Percentiles rank a stretch among this genome's conserved stretches.
Evolutionary conservation across 805 yeast species (phyloP).

Genomic region (Candida manassasensis): DNA sequence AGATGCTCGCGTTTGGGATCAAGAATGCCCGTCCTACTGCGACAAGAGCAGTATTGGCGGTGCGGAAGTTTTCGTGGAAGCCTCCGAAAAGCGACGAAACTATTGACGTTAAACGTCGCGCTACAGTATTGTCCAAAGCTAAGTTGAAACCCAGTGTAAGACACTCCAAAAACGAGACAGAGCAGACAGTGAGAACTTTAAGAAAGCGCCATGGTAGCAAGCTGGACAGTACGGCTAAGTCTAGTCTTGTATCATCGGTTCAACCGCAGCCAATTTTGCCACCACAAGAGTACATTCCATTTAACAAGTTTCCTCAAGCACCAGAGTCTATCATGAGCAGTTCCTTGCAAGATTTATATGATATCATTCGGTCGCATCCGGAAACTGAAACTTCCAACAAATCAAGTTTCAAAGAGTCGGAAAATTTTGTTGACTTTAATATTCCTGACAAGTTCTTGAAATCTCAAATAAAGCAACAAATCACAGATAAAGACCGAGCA

Average conservation of each 20-base stretch:
- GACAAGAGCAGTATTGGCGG: too few relatives aligned
- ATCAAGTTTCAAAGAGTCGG: neutral
- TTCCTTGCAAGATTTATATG: constrained; percentile 17
- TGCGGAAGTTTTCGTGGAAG: constrained; percentile 9
- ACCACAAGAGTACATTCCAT: constrained; percentile 19
- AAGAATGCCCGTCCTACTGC: too few relatives aligned
- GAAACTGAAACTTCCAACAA: too few relatives aligned
- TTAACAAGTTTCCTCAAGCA: constrained; percentile 29
- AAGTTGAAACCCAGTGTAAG: constrained; percentile 5
- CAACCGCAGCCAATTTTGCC: too few relatives aligned
- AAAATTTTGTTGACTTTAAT: constrained; percentile 17
- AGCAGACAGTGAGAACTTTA: neutral
- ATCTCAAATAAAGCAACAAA: constrained; percentile 14
- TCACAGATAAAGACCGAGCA: constrained; percentile 22
- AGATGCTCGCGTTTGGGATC: too few relatives aligned
- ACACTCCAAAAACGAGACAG: constrained; percentile 3
- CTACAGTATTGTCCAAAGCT: constrained; percentile 1
- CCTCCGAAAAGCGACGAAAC: constrained; percentile 9
- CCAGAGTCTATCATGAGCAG: constrained; percentile 15
- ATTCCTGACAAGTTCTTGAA: constrained; percentile 25
- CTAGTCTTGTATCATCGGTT: too few relatives aligned
- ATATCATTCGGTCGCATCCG: constrained; percentile 8
- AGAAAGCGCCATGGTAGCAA: neutral
- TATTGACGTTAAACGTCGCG: neutral
- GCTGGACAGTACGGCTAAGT: neutral